Base-by-base conservation (phyloP, 352 stramenopile species). In the Phytophthora brassicae region DNA sequence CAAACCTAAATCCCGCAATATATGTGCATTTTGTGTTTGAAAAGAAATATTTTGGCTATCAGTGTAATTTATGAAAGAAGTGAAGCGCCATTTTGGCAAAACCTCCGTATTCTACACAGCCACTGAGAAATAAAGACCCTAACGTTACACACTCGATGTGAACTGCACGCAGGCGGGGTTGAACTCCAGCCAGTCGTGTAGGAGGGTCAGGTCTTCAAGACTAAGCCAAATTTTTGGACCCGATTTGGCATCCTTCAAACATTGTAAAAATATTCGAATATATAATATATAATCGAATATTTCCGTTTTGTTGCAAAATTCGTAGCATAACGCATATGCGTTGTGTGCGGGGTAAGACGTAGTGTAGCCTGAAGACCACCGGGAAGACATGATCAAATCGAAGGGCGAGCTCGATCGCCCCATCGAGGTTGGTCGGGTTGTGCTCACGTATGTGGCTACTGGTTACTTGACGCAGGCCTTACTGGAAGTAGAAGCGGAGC, bases 191-290 rank as follows among this genome's bases (percentile, higher is more conserved):
- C 48, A 17, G 48, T 23, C 12, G 35, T 33, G 6, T 23, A 56
- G 49, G 49, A 47, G 49, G 49, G 49, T 56, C 49, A 56, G 23
- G 20, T 23, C 48, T 56, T 44, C 43, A 46, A 33, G 6, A 44
- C 17, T 36, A 7, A 55, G 47, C 29, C 9, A 55, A 22, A 45
- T 42, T 55, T 16, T 19, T 41, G 31, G 6, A 55, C 46, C 28
- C 47, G 39, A 17, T 29, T 20, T 12, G 6, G 14, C 2, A 45
- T 14, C 16, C 20, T 23, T 55, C 47, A 33, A 29, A 55, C 19
- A 35, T 55, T 33, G 24, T 22, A 29, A 14, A 19, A 9, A 20
- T 55, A 22, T 44, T 55, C 47, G 31, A n/a, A 23, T 55, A 23
- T 11, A 51, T 1, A 51, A 29, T n/a, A n/a, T 35, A 16, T 55